Conservation (phyloP, 1,284 basidiomycete species). For the Singerocomus inundabilis region DNA sequence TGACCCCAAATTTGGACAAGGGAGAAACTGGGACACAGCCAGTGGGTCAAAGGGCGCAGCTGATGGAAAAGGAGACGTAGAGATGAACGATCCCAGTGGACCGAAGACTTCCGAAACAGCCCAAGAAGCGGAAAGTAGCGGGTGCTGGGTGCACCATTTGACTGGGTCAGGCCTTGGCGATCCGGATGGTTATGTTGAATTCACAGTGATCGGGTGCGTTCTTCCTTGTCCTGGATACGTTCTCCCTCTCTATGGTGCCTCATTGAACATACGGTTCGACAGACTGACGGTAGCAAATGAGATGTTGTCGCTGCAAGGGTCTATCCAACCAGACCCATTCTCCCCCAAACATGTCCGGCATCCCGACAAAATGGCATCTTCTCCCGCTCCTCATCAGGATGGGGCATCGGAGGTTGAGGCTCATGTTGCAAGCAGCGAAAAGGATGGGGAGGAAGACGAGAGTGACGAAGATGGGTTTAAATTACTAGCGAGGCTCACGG, state of each 20-base stretch:
- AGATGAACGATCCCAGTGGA: slow-evolving; percentile 28
- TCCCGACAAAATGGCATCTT: slow-evolving; percentile 5
- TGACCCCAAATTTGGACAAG: slow-evolving; percentile 65
- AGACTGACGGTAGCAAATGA: slow-evolving; percentile 93
- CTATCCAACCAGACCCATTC: slow-evolving; percentile 85
- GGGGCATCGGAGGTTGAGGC: slow-evolving; percentile 23
- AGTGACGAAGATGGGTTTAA: slow-evolving; percentile 39
- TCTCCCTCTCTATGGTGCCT: neutral
- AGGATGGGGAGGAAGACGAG: slow-evolving; percentile 29
- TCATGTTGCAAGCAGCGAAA: slow-evolving; percentile 28
- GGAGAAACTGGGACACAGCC: slow-evolving; percentile 20
- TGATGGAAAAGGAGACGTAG: slow-evolving; percentile 25
- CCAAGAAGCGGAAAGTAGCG: slow-evolving; percentile 46
- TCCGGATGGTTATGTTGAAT: slow-evolving; percentile 66
- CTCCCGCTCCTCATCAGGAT: slow-evolving; percentile 7
- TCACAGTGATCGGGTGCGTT: slow-evolving; percentile 86
- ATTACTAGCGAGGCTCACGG: slow-evolving; percentile 36
- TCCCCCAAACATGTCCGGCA: slow-evolving; percentile 57
- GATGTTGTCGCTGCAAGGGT: slow-evolving; percentile 92
- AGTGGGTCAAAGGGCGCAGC: slow-evolving; percentile 22
- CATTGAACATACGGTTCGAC: slow-evolving; percentile 12
- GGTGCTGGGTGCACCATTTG: slow-evolving; percentile 79
- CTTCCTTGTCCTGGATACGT: neutral
- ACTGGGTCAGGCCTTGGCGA: slow-evolving; percentile 77
- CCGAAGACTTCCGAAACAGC: slow-evolving; percentile 26